Percentiles rank a stretch among this genome's conserved stretches.
These are phyloP conservation scores for Vigna nakashimae DNA, from an alignment of 306 rosid genomes.

Conservation along the genomic window DNA sequence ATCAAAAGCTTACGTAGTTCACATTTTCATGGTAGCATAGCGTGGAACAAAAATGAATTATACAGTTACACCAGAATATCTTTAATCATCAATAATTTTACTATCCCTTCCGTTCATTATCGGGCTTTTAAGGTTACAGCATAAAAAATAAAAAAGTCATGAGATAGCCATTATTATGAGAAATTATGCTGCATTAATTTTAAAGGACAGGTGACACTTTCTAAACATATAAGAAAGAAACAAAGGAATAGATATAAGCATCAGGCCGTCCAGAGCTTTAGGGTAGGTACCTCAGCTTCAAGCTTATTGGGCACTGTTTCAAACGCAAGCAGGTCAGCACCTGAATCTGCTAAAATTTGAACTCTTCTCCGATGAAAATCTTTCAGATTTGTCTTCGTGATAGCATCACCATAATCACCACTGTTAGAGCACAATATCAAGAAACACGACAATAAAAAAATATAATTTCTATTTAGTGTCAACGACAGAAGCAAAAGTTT, in stretches of 20 bases:
- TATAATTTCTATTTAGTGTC: slow-evolving; percentile 16
- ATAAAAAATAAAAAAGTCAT: background rate
- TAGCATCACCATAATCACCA: slow-evolving; percentile 60
- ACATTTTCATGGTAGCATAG: background rate
- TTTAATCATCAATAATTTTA: slow-evolving; percentile 2
- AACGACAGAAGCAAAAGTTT: slow-evolving; percentile 18
- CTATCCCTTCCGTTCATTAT: background rate
- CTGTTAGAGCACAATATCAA: slow-evolving; percentile 45
- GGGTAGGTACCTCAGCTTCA: slow-evolving; percentile 67
- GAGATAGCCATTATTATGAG: slow-evolving; percentile 10
- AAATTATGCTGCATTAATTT: slow-evolving; percentile 6
- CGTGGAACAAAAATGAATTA: slow-evolving; percentile 4
- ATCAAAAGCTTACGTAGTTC: slow-evolving; percentile 2
- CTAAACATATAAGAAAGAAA: slow-evolving; percentile 16
- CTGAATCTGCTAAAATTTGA: slow-evolving; percentile 63
- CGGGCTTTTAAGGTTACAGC: background rate
- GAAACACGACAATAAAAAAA: slow-evolving; percentile 8
- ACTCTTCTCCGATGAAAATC: slow-evolving; percentile 68
- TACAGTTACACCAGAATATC: background rate
- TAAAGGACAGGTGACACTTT: slow-evolving; percentile 6
- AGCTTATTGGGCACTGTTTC: slow-evolving; percentile 68
- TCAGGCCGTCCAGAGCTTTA: slow-evolving; percentile 30
- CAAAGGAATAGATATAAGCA: slow-evolving; percentile 25
- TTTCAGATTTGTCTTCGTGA: slow-evolving; percentile 51
- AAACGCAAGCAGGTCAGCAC: slow-evolving; percentile 66